Evolutionary conservation across 805 yeast species (phyloP), one percentile per base, ranked within the genome.

Genomic region (Pichia kluyveri): DNA sequence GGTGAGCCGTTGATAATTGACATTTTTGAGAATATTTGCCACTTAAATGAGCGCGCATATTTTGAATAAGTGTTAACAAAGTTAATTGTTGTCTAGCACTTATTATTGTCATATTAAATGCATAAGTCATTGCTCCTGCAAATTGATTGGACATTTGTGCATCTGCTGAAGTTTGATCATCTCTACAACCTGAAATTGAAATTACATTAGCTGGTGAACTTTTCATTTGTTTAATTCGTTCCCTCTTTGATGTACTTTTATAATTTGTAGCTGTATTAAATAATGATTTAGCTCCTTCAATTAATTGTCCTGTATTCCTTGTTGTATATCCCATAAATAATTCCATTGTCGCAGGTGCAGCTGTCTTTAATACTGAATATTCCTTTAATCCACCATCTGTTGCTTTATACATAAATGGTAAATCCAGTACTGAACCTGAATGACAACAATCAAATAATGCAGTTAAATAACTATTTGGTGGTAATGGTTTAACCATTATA

Each of bases 371-470:
- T 56, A 86, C 64, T 60, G 82, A 84, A 40, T 90, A 90, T 63
- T 86, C 95, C 65, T 86, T 87, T 44, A 86, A 61, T 4, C 84
- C 80, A 51, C 96, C 96, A 60, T 85, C 83, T 17, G 91, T 85
- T 5, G 93, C 83, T 43, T 67, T 52, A 64, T 87, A 87, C 43
- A 77, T 72, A 56, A 77, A 87, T 1, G 95, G 96, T 50, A 87
- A 68, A 63, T 87, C 96, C 54, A 87, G 64, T 1, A 77, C 91
- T 1, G 91, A 78, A 12, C 95, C 96, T 1, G 91, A 83, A 61
- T 87, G 96, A 62, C 96, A 87, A 12, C 88, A 82, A 65, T 87
- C 96, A 56, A 83, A 86, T 50, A 86, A 67, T 0, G 90, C 89
- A 4, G 95, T 86, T 46, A 87, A 68, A 51, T 90, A 73, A 41